Conservation (phyloP, 1,284 basidiomycete species). For the Boletus smithii region DNA sequence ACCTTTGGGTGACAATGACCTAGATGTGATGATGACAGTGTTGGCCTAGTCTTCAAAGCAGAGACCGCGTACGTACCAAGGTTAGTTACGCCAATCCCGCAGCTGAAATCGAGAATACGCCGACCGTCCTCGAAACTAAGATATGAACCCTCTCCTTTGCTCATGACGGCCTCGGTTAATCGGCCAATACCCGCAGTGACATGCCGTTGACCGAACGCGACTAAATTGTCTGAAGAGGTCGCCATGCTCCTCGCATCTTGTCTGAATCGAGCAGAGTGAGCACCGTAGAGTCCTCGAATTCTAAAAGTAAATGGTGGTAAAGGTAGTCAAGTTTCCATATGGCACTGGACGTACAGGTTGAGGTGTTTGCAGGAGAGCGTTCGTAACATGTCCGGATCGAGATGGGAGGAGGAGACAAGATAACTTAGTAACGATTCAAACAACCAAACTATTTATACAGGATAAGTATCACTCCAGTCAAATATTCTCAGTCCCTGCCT, state of each 20-base stretch:
- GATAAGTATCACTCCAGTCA: too few relatives aligned
- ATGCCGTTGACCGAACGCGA: constrained; percentile 55
- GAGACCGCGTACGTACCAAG: constrained; percentile 49
- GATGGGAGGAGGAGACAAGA: not conserved
- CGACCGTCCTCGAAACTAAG: constrained; percentile 71
- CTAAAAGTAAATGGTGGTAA: constrained; percentile 9
- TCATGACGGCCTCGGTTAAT: constrained; percentile 70
- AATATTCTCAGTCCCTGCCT: too few relatives aligned
- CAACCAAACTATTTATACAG: too few relatives aligned
- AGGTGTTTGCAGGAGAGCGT: constrained; percentile 1
- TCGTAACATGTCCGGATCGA: too few relatives aligned
- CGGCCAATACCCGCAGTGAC: constrained; percentile 70
- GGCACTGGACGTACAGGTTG: constrained; percentile 10
- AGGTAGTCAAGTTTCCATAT: not conserved
- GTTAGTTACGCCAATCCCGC: constrained; percentile 81
- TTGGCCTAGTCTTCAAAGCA: constrained; percentile 2
- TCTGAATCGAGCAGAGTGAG: not conserved
- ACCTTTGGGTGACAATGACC: constrained; percentile 88
- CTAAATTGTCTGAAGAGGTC: constrained; percentile 28
- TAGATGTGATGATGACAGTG: constrained; percentile 28
- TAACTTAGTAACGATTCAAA: too few relatives aligned
- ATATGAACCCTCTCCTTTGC: constrained; percentile 75
- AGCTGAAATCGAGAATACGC: constrained; percentile 78
- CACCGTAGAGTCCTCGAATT: not conserved
- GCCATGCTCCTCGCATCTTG: constrained; percentile 15